phyloP scores from a whole-genome alignment of 1,284 basidiomycete genomes.

The Schizophyllum commune region DNA sequence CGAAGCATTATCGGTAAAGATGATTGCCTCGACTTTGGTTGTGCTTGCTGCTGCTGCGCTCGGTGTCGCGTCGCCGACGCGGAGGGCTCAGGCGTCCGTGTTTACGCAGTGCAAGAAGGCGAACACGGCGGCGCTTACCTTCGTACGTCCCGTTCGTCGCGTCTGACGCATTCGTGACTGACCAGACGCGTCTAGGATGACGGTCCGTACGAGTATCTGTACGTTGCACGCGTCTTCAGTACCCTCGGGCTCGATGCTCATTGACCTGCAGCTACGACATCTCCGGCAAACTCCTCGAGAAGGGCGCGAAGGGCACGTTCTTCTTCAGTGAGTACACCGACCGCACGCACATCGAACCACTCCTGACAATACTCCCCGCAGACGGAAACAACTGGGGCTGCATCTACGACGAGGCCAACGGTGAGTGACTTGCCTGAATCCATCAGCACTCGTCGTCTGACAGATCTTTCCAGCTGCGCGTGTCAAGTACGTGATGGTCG shows the following conservation, averaged over 20 bases:
- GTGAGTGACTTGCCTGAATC: conserved; percentile 1
- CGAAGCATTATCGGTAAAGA: background rate
- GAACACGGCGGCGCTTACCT: conserved; percentile 37
- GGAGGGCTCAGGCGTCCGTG: conserved; percentile 18
- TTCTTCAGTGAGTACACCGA: conserved; percentile 38
- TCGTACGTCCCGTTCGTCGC: conserved; percentile 22
- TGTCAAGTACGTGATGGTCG: background rate
- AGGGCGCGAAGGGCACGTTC: conserved; percentile 43
- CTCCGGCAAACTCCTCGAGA: conserved; percentile 26
- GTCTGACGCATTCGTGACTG: background rate
- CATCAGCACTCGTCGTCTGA: background rate
- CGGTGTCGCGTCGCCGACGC: background rate
- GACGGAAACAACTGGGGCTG: conserved; percentile 39
- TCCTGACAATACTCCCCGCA: conserved; percentile 6
- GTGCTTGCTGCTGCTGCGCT: background rate
- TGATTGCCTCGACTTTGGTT: conserved; percentile 3
- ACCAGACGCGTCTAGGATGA: conserved; percentile 30
- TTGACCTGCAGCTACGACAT: conserved; percentile 25
- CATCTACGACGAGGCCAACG: conserved; percentile 36
- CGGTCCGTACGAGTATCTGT: conserved; percentile 35
- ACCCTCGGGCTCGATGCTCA: background rate
- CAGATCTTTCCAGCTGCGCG: background rate
- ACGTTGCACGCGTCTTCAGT: conserved; percentile 14
- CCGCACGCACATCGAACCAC: background rate
- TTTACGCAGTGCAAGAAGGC: conserved; percentile 22